Conservation (phyloP, 495 filamentous ascomycete genomes). For the Penicillium desertorum region DNA sequence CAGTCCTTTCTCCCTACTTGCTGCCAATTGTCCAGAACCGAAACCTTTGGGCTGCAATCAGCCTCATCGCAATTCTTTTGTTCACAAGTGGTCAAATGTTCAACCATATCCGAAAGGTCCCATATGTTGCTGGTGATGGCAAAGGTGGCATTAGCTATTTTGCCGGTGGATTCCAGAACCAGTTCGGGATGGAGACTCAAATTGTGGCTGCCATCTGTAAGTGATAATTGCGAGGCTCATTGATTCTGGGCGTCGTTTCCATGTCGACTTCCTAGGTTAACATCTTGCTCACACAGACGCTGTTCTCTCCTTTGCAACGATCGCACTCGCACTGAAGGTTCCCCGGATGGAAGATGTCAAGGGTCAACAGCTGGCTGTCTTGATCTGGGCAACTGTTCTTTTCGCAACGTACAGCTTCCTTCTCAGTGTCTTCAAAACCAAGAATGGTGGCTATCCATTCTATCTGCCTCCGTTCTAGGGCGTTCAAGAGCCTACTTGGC, state of each 20-base stretch:
- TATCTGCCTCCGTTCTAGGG: conserved; percentile 82
- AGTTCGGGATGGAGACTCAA: conserved; percentile 95
- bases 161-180: conserved; percentile 89
- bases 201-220: conserved; percentile 94
- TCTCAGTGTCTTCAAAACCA: conserved; percentile 86
- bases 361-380: conserved; percentile 75
- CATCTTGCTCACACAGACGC: conserved; percentile 62
- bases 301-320: conserved; percentile 85
- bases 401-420: conserved; percentile 89
- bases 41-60: conserved; percentile 90
- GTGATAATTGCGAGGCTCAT: conserved; percentile 36
- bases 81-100: conserved; percentile 99
- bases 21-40: conserved; percentile 86
- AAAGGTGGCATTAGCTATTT: conserved; percentile 88
- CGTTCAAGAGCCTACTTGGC: conserved; percentile 51
- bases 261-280: conserved; percentile 11
- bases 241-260: not conserved
- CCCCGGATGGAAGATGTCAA: conserved; percentile 78
- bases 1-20: conserved; percentile 77
- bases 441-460: conserved; percentile 96
- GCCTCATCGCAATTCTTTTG: conserved; percentile 83
- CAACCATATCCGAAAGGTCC: conserved; percentile 95
- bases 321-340: conserved; percentile 85
- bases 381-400: conserved; percentile 78
- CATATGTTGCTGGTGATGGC: conserved; percentile 89